phyloP scores from a whole-genome alignment of 2,329 filamentous ascomycete genomes.

The Claviceps capensis region DNA sequence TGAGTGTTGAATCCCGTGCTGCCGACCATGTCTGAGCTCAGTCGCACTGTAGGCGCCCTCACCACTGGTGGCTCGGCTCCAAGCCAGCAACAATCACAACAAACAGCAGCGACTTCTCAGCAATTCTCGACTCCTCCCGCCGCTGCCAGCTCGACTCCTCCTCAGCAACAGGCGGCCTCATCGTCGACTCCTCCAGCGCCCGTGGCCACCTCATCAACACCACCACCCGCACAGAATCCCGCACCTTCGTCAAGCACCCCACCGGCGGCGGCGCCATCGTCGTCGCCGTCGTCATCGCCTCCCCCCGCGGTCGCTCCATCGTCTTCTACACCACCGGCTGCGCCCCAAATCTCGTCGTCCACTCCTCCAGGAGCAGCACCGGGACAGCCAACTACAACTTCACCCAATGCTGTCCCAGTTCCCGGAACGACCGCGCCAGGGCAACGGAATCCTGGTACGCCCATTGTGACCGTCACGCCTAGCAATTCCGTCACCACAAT shows the following conservation, averaged over 20 bases:
- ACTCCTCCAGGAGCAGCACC: slow-evolving; percentile 1
- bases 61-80: slow-evolving; percentile 10
- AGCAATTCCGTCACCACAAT: slow-evolving; percentile 8
- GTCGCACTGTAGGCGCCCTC: slow-evolving; percentile 9
- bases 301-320: background rate
- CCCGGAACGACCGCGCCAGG: slow-evolving; percentile 5
- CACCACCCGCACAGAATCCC: background rate
- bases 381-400: slow-evolving; percentile 5
- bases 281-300: background rate
- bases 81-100: background rate
- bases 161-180: background rate
- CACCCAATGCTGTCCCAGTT: slow-evolving; percentile 1
- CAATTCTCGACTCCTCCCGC: background rate
- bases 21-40: slow-evolving; percentile 3
- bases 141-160: background rate
- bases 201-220: background rate
- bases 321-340: background rate
- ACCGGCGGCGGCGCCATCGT: background rate
- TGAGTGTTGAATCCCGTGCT: background rate
- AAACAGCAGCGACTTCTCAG: background rate
- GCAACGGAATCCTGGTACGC: slow-evolving; percentile 8
- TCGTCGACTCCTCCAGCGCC: background rate
- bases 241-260: background rate
- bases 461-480: slow-evolving; percentile 14
- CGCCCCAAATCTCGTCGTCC: background rate